Percentiles rank a stretch among this genome's conserved stretches.
Conservation (phyloP, 2,329 filamentous ascomycete species). For the Diaporthe citri region DNA sequence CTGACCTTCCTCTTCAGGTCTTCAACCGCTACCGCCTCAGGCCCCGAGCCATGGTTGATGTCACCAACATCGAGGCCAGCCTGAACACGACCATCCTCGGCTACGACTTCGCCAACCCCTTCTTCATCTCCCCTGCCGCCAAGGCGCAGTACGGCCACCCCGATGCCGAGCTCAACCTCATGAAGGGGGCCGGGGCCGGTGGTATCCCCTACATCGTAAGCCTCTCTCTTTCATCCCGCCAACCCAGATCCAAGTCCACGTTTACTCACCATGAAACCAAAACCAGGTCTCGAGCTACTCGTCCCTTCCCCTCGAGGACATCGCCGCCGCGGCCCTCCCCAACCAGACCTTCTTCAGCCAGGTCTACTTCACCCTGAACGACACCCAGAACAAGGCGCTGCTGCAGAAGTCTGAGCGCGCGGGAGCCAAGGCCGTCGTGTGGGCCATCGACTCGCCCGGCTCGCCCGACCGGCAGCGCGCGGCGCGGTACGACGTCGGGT, state of each 20-base stretch:
- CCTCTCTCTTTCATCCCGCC: not conserved
- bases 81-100: constrained; percentile 63
- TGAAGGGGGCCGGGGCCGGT: constrained; percentile 60
- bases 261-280: not conserved
- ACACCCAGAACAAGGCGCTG: constrained; percentile 49
- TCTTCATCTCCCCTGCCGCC: constrained; percentile 66
- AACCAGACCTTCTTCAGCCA: constrained; percentile 54
- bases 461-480: constrained; percentile 56
- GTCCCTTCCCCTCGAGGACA: constrained; percentile 52
- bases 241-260: not conserved
- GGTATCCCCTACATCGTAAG: constrained; percentile 63
- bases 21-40: constrained; percentile 62
- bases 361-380: constrained; percentile 50
- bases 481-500: constrained; percentile 54
- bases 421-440: constrained; percentile 53
- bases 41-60: constrained; percentile 63
- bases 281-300: constrained; percentile 51
- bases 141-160: constrained; percentile 58
- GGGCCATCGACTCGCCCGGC: constrained; percentile 56
- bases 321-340: constrained; percentile 49
- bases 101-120: constrained; percentile 65
- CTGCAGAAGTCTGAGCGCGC: constrained; percentile 50
- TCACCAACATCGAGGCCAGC: constrained; percentile 57
- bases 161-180: constrained; percentile 62
- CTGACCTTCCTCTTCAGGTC: constrained; percentile 43